Base-by-base conservation (phyloP, 495 filamentous ascomycete species). In the Neurospora sp. region DNA sequence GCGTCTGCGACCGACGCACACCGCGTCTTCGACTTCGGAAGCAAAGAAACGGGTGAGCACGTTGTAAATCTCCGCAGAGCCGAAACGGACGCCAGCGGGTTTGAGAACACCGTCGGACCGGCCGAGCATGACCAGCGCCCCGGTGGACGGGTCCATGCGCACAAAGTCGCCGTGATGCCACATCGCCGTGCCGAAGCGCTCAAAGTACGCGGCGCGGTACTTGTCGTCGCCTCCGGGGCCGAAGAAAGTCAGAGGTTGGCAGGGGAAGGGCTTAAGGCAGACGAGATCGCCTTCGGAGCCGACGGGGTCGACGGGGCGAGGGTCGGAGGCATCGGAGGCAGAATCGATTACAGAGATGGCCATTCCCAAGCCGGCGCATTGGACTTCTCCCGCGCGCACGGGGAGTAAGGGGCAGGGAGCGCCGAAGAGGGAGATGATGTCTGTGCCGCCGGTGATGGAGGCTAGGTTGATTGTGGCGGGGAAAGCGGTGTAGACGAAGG, bases 101-200 rank as follows among this genome's bases (percentile, higher is more conserved):
- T 95, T 95, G 20, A 95, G 82, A 4, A 94, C 89, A 18, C 92
- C 92, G 78, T 95, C 92, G 40, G 88, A 89, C 20, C 92, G 88
- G 5, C 92, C 92, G 0, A 97, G 85, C 94, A 98, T 96, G 54
- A 91, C 81, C 71, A 97, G 80, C 0, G 94, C 94, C 12, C 92
- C 91, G 0, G 92, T 95, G 20, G 85, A 75, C 0, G 89, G 88
- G 76, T 93, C 90, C 76, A 97, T 85, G 35, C 91, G 88, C 16
- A 97, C 88, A 77, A 97, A 98, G 79, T 99, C 96, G 4, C 96
- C 96, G 79, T 99, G 96, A 80, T 97, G 94, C 96, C 95, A 98
- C 35, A 97, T 83, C 3, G 79, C 78, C 9, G 69, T 71, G 10
- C 79, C 81, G 77, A 97, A 97, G 14, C 88, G 87, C 72, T 94